A percentile compares a stretch with the other conserved stretches of the same genome.
These are phyloP conservation scores for Begonia fuchsioides DNA, from an alignment of 306 rosid species.

Conservation along the genomic window DNA sequence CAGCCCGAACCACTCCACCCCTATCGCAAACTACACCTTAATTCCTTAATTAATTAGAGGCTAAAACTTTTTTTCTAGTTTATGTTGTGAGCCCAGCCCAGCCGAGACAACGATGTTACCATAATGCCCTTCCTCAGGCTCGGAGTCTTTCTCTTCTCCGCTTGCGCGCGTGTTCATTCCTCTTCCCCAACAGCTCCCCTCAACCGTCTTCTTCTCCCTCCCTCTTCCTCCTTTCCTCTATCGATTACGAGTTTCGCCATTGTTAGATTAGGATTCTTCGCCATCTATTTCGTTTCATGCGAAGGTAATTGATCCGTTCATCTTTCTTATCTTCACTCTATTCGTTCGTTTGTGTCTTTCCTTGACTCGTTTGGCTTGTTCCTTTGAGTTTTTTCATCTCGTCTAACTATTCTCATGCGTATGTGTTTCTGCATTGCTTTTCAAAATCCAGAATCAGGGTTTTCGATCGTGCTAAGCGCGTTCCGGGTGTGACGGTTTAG, in stretches of 20 bases:
- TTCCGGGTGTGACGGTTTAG: not conserved
- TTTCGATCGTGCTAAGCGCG: not conserved
- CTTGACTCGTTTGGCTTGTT: not conserved
- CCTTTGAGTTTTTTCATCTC: not conserved
- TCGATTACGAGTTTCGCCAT: not conserved
- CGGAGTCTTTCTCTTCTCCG: not conserved
- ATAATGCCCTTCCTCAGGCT: not conserved
- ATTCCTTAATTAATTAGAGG: no score
- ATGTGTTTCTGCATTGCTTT: not conserved
- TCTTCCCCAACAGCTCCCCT: not conserved
- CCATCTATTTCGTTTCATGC: not conserved
- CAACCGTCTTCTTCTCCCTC: not conserved
- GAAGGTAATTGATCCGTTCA: not conserved
- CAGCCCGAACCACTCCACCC: no score
- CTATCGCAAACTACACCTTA: no score
- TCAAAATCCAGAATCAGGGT: not conserved
- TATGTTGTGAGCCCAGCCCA: no score
- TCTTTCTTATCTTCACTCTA: not conserved
- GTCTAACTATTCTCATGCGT: not conserved
- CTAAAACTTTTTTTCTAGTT: no score
- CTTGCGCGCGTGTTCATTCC: not conserved
- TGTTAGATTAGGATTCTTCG: not conserved
- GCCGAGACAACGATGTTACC: no score
- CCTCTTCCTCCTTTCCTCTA: not conserved
- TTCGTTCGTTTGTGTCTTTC: not conserved